Base-by-base conservation (phyloP, 371 early-diverging fungal species). In the Zancudomyces culisetae region DNA sequence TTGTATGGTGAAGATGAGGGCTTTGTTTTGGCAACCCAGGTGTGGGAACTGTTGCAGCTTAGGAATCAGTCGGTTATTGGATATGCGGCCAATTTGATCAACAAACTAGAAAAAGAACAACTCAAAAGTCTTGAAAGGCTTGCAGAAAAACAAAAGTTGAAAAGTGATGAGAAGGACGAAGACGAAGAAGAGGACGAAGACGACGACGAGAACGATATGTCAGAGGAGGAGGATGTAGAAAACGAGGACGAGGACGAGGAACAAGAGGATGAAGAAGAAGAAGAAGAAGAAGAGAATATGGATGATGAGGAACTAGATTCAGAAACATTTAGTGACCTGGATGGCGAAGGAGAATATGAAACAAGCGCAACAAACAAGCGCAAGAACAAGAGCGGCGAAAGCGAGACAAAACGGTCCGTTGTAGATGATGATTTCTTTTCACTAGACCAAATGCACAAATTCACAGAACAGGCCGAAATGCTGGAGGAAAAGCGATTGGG, bases 11-110 rank as follows among this genome's bases (percentile, higher is more conserved):
- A 52, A 15, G 52, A 52, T 10, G 66, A 62, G 27, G 89, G 86
- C 0, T 87, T 87, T 58, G 87, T 88, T 59, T 39, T 52, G 15
- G 66, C 73, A 42, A 80, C 83, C 54, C 90, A 90, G 72, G 79
- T 92, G 47, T 94, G 95, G 95, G 88, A 89, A 69, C 84, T 89
- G 62, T 72, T 94, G 52, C 79, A 81, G 40, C 63, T 85, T 55
- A 82, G 81, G 55, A 90, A 91, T 60, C 72, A 74, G 53, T 85
- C 87, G 0, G 80, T 89, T 54, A 58, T 87, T n/a, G 66, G 74
- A 53, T 21, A 66, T 60, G 51, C 58, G 0, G 52, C 54, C 10
- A 43, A 40, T 35, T 13, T 18, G 22, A 48, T 15, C 12, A 19
- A 47, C 27, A 71, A 61, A 0, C 64, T 66, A 13, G 67, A 67